phyloP scores from a whole-genome alignment of 179 eudicot species.

The Beta macrorhiza region DNA sequence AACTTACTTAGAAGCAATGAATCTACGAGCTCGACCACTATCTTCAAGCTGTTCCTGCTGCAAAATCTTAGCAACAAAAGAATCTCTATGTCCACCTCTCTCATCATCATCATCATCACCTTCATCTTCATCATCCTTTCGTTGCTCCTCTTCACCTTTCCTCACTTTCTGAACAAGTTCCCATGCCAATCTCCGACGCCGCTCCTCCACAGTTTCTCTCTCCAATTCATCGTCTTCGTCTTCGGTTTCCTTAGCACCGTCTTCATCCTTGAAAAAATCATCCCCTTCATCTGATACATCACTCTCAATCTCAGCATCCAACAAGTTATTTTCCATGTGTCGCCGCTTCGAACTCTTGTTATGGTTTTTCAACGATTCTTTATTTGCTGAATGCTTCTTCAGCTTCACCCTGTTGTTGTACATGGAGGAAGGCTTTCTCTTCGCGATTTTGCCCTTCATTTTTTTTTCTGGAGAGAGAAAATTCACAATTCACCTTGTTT shows the following conservation, averaged over 20 bases:
- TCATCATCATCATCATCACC: slow-evolving; percentile 22
- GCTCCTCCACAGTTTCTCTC: slow-evolving; percentile 71
- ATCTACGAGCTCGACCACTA: slow-evolving; percentile 67
- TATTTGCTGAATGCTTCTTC: slow-evolving; percentile 26
- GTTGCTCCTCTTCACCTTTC: slow-evolving; percentile 32
- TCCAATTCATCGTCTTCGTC: slow-evolving; percentile 41
- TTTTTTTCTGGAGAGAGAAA: too few relatives aligned
- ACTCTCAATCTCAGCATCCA: slow-evolving; percentile 64
- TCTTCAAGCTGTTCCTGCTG: slow-evolving; percentile 79
- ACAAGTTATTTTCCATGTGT: slow-evolving; percentile 21
- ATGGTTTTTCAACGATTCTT: slow-evolving; percentile 37
- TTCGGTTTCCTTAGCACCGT: slow-evolving; percentile 9
- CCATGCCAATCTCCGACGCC: slow-evolving; percentile 53
- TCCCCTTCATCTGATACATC: slow-evolving; percentile 42
- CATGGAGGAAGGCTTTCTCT: slow-evolving; percentile 13
- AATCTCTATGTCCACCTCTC: slow-evolving; percentile 53
- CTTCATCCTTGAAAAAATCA: slow-evolving; percentile 27
- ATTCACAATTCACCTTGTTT: too few relatives aligned
- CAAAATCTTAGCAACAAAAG: slow-evolving; percentile 61
- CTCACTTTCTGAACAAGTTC: slow-evolving; percentile 43
- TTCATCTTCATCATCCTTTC: slow-evolving; percentile 34
- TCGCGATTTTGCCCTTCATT: slow-evolving; percentile 20
- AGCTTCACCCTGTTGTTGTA: slow-evolving; percentile 15
- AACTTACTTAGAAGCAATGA: slow-evolving; percentile 69
- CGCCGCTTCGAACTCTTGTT: slow-evolving; percentile 38